Base-by-base conservation (phyloP, 176 grass and related monocot species). In the Puccinellia tenuiflora region DNA sequence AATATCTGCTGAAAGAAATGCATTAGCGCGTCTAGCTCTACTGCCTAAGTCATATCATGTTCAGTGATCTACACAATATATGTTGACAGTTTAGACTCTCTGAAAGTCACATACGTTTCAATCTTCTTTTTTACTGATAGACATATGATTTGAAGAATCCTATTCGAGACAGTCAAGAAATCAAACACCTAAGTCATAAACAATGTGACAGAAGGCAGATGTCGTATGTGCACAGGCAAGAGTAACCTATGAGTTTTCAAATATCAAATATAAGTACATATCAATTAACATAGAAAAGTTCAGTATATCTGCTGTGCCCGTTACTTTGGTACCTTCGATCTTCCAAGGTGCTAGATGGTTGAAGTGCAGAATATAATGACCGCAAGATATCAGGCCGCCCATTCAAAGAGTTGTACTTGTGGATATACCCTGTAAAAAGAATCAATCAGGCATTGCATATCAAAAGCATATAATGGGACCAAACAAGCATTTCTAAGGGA, bases 321-420 rank as follows among this genome's bases (percentile, higher is more conserved):
- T 71, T 74, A 56, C n/a, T 79, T 43, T 57, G 52, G 50, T 90
- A 98, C 95, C 95, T 98, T 76, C 85, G 68, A 76, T 92, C 96
- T 68, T 95, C 92, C 54, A 78, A 83, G 54, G 91, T 83, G 85
- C 78, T 93, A 64, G 96, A 95, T 86, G 96, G 96, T 59, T 88
- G 96, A 30, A 98, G 79, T 78, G 96, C 96, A 88, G 92, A 93
- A 81, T 98, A 98, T 63, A 98, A 90, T 68, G 92, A 95, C 14
- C 79, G 92, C 71, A 98, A 84, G 28, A 98, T 86, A 81, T 98
- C 96, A 88, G 96, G 96, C 51, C 79, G 90, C 39, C 87, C 87
- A 83, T 93, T 82, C 87, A 98, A 87, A 68, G 89, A 90, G 85
- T 98, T 98, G 85, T 98, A 95, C 70, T 92, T 94, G 68, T 95